Evolutionary conservation across 176 grass and related monocot genomes (phyloP).

Genomic region (Aegilops tauschii): DNA sequence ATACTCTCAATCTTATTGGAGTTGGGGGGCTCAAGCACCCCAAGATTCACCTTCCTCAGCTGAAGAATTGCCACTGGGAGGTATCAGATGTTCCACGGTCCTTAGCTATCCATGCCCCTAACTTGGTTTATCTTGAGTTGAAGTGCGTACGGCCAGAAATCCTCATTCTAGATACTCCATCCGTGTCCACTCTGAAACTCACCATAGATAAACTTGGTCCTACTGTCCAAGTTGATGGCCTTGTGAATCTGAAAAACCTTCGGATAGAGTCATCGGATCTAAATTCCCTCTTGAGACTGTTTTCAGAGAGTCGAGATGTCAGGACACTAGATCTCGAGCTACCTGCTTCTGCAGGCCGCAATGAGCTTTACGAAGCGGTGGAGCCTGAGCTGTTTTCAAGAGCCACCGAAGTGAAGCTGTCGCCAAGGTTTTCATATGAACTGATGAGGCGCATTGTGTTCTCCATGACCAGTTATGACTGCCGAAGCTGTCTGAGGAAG

Average conservation of each 20-base stretch:
- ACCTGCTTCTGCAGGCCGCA: conserved; percentile 4
- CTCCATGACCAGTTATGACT: neutral
- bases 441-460: conserved; percentile 28
- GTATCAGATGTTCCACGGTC: conserved; percentile 60
- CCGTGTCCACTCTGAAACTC: conserved; percentile 50
- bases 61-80: conserved; percentile 57
- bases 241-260: conserved; percentile 45
- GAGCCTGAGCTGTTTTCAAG: conserved; percentile 32
- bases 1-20: conserved; percentile 62
- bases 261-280: conserved; percentile 47
- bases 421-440: conserved; percentile 40
- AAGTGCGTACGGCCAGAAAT: conserved; percentile 58
- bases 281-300: conserved; percentile 25
- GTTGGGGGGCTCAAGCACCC: conserved; percentile 71
- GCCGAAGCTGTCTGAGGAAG: conserved; percentile 47
- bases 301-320: conserved; percentile 20
- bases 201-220: conserved; percentile 43
- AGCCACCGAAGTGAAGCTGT: conserved; percentile 53
- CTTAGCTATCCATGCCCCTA: conserved; percentile 44
- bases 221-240: conserved; percentile 26
- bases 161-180: conserved; percentile 56
- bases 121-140: conserved; percentile 61
- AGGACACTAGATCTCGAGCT: conserved; percentile 48
- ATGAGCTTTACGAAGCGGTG: conserved; percentile 35
- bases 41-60: conserved; percentile 56